These are phyloP conservation scores for Raffaelea albimanens DNA, from an alignment of 2,329 filamentous ascomycete genomes.

Conservation along the genomic window DNA sequence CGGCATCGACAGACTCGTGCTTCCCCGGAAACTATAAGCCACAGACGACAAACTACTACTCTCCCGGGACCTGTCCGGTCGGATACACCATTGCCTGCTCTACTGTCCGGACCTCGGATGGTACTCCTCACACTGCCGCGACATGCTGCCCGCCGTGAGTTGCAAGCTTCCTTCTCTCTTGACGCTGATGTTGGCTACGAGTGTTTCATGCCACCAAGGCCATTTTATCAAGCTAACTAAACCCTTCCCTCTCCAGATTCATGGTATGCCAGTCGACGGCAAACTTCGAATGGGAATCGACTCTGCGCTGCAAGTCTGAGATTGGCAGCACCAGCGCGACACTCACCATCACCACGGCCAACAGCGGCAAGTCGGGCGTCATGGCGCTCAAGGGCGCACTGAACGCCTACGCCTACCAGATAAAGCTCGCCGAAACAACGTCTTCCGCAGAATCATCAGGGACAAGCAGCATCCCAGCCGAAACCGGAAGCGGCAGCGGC, in stretches of 20 bases:
- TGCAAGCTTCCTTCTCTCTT: neutral
- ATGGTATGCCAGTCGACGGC: neutral
- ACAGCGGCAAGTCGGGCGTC: neutral
- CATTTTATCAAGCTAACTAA: too few species aligned
- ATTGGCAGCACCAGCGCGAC: neutral
- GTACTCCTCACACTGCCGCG: neutral
- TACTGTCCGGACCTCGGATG: neutral
- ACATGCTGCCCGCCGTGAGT: neutral
- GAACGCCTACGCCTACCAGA: neutral
- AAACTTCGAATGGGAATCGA: neutral
- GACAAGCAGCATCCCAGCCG: neutral
- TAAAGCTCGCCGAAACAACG: neutral
- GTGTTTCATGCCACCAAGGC: too few species aligned
- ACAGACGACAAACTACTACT: neutral
- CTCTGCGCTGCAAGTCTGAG: neutral
- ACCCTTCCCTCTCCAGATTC: neutral
- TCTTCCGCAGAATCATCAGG: too few species aligned
- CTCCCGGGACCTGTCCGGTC: neutral
- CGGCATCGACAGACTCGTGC: neutral
- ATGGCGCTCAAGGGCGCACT: neutral
- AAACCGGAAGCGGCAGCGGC: too few species aligned
- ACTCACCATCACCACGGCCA: neutral
- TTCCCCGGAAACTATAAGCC: neutral
- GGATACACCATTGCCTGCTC: neutral
- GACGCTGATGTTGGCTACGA: too few species aligned